Conservation (phyloP, 1,139 yeast species). For the Yamadazyma blattariae region DNA sequence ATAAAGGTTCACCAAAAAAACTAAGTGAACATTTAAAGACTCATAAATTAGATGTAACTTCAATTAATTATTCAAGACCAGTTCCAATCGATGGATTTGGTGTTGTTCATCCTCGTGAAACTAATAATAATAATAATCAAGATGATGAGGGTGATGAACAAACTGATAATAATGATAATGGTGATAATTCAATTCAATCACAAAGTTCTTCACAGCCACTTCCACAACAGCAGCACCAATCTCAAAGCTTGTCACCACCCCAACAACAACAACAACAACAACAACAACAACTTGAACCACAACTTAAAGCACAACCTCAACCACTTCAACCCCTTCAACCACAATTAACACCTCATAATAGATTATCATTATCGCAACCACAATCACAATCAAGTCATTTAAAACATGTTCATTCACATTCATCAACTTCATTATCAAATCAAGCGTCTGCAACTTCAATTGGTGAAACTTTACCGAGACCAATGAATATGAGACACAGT, state of each 20-base stretch:
- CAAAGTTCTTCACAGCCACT: not conserved
- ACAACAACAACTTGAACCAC: not conserved
- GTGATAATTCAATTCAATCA: not conserved
- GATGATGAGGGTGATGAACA: too few relatives aligned
- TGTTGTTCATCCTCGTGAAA: slow-evolving; percentile 19
- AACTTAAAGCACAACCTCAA: not conserved
- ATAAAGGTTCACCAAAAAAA: slow-evolving; percentile 61
- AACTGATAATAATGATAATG: slow-evolving; percentile 13
- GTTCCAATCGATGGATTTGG: slow-evolving; percentile 41
- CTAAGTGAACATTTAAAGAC: slow-evolving; percentile 55
- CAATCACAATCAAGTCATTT: slow-evolving; percentile 4
- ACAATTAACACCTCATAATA: not conserved
- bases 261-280: not conserved
- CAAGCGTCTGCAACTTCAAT: not conserved
- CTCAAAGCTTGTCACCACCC: not conserved
- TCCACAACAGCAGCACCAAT: too few relatives aligned
- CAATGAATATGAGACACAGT: too few relatives aligned
- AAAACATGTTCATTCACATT: not conserved
- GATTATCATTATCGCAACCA: not conserved
- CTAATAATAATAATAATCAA: too few relatives aligned
- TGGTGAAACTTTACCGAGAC: slow-evolving; percentile 4
- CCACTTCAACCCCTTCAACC: not conserved
- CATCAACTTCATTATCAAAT: not conserved
- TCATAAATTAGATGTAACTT: slow-evolving; percentile 44
- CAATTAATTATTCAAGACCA: slow-evolving; percentile 33